Percentiles rank a stretch among this genome's conserved stretches.
phyloP scores from a whole-genome alignment of 208 protist genomes.

The Endotrypanum monterogeii region DNA sequence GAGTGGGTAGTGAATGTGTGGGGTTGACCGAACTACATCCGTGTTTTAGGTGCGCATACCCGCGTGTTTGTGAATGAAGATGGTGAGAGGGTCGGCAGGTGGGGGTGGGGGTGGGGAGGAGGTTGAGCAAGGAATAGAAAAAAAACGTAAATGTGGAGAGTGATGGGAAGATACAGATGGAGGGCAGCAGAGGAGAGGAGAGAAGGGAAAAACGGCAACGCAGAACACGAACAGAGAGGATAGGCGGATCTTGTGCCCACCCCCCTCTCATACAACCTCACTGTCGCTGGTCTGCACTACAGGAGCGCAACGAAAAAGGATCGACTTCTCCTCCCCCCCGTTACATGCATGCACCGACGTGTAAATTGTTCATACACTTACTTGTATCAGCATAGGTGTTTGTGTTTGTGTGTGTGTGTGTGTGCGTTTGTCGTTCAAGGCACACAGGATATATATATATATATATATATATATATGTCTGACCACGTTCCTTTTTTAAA shows the following conservation, averaged over 20 bases:
- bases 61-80: not conserved
- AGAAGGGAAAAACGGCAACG: not conserved
- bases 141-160: not conserved
- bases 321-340: not conserved
- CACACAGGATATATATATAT: not conserved
- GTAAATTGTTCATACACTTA: too few relatives aligned
- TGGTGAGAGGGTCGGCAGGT: not conserved
- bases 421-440: not conserved
- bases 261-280: not conserved
- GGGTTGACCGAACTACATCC: not conserved
- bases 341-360: not conserved
- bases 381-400: not conserved
- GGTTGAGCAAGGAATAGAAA: not conserved
- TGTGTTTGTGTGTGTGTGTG: not conserved
- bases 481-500: not conserved
- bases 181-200: not conserved
- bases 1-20: not conserved
- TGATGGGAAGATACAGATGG: too few relatives aligned
- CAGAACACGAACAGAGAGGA: not conserved
- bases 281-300: not conserved
- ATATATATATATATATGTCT: too few relatives aligned
- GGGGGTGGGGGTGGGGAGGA: not conserved
- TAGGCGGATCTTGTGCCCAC: not conserved
- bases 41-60: not conserved
- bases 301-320: not conserved